Percentiles rank a stretch among this genome's conserved stretches.
Conservation (phyloP, 164 flowering plant species). For the Magnolia changhungtana region DNA sequence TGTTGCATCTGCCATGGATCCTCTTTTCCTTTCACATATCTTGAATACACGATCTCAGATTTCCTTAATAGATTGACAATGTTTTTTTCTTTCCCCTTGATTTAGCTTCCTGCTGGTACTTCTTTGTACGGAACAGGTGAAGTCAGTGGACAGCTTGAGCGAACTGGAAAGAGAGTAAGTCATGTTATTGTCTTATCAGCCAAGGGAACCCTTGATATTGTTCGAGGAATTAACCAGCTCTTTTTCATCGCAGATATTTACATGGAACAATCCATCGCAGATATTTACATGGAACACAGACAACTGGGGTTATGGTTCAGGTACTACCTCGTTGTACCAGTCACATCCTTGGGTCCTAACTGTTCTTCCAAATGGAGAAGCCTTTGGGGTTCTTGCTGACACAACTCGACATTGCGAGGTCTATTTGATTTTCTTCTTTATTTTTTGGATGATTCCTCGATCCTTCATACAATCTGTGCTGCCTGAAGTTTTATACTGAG, state of each 20-base stretch:
- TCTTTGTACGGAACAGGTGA: constrained; percentile 92
- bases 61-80: constrained; percentile 1
- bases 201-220: not conserved
- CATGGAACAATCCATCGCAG: constrained; percentile 70
- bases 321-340: constrained; percentile 86
- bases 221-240: constrained; percentile 7
- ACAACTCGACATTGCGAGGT: constrained; percentile 91
- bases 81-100: constrained; percentile 1
- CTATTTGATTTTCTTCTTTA: constrained; percentile 1
- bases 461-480: not conserved
- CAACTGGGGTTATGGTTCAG: constrained; percentile 85
- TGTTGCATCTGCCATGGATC: not conserved
- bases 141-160: constrained; percentile 86
- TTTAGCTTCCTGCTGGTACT: constrained; percentile 77
- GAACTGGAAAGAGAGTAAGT: constrained; percentile 85
- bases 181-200: not conserved
- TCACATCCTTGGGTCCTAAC: constrained; percentile 97
- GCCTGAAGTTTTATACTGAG: not conserved
- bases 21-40: not conserved
- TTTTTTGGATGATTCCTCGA: not conserved
- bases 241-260: constrained; percentile 49
- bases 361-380: constrained; percentile 80
- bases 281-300: constrained; percentile 88
- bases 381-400: constrained; percentile 88
- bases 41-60: not conserved